phyloP scores from a whole-genome alignment of 2,329 filamentous ascomycete species.

The Claviceps maximensis region DNA sequence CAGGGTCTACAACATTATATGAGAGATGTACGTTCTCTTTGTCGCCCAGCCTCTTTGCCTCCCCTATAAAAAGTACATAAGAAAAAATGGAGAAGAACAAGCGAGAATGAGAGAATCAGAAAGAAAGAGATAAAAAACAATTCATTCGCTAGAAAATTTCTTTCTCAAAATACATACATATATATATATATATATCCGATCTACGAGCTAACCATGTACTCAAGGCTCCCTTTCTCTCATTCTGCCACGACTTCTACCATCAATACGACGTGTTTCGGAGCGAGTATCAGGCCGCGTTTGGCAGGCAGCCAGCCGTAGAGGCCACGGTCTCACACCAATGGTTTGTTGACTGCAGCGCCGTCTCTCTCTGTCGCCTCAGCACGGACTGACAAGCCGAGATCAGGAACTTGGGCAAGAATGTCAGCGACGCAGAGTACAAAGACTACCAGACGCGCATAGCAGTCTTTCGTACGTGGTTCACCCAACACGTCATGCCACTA shows the following conservation, averaged over 20 bases:
- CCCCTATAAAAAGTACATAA: too few relatives aligned
- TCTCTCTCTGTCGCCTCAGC: neutral
- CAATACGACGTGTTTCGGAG: slow-evolving; percentile 16
- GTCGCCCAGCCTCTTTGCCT: neutral
- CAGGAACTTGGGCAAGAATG: slow-evolving; percentile 14
- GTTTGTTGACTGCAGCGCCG: slow-evolving; percentile 10
- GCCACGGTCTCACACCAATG: slow-evolving; percentile 16
- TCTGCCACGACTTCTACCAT: slow-evolving; percentile 22
- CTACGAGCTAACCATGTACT: neutral
- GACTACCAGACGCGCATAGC: slow-evolving; percentile 12
- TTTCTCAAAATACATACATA: neutral
- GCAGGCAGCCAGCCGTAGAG: slow-evolving; percentile 16
- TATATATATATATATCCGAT: neutral
- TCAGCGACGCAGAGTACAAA: slow-evolving; percentile 13
- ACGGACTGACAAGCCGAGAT: neutral
- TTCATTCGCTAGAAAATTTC: too few relatives aligned
- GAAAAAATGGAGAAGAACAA: too few relatives aligned
- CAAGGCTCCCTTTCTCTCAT: slow-evolving; percentile 18
- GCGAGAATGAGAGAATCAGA: too few relatives aligned
- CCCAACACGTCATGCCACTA: slow-evolving; percentile 12
- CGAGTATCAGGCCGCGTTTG: slow-evolving; percentile 13
- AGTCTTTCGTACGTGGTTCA: slow-evolving; percentile 21
- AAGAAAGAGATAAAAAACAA: too few relatives aligned
- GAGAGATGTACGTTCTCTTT: slow-evolving; percentile 13
- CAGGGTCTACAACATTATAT: slow-evolving; percentile 16